Conservation (phyloP, 2,329 filamentous ascomycete genomes). For the Alternaria sp. region DNA sequence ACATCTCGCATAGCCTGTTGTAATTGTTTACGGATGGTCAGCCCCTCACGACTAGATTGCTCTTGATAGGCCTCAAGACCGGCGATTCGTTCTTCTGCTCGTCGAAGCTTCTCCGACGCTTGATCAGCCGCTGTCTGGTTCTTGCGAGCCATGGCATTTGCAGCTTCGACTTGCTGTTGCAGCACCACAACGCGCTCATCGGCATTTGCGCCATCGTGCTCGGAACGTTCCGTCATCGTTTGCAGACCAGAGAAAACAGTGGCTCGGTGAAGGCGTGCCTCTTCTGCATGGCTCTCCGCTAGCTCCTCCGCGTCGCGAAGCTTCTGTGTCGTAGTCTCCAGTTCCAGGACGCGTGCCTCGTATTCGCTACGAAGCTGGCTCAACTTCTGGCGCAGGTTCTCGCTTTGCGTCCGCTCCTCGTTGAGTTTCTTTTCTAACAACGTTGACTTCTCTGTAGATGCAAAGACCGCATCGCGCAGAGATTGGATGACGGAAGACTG, state of each 20-base stretch:
- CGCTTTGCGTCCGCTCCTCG: constrained; percentile 79
- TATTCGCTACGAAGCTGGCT: constrained; percentile 80
- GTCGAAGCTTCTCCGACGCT: constrained; percentile 86
- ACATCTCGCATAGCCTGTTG: constrained; percentile 84
- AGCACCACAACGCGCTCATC: constrained; percentile 74
- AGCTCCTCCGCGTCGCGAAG: constrained; percentile 87
- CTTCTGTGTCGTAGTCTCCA: constrained; percentile 75
- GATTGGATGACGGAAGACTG: constrained; percentile 75
- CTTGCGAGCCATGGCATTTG: constrained; percentile 81
- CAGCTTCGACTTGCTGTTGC: constrained; percentile 78
- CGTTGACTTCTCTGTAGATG: constrained; percentile 77
- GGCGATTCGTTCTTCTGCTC: constrained; percentile 94
- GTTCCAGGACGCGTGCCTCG: constrained; percentile 77
- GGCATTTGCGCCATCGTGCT: constrained; percentile 55
- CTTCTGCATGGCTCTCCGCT: constrained; percentile 83
- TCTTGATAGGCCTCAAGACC: constrained; percentile 97
- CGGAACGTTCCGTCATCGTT: constrained; percentile 67
- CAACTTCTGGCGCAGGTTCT: constrained; percentile 78
- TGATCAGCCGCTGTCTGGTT: constrained; percentile 88
- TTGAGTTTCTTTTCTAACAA: constrained; percentile 81
- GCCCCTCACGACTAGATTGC: constrained; percentile 90
- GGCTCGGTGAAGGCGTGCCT: constrained; percentile 83
- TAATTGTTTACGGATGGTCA: constrained; percentile 87
- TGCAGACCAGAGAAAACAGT: constrained; percentile 84
- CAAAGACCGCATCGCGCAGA: constrained; percentile 76